Conservation (phyloP, 1,284 basidiomycete species). For the Cutaneotrichosporon spelunceum region DNA sequence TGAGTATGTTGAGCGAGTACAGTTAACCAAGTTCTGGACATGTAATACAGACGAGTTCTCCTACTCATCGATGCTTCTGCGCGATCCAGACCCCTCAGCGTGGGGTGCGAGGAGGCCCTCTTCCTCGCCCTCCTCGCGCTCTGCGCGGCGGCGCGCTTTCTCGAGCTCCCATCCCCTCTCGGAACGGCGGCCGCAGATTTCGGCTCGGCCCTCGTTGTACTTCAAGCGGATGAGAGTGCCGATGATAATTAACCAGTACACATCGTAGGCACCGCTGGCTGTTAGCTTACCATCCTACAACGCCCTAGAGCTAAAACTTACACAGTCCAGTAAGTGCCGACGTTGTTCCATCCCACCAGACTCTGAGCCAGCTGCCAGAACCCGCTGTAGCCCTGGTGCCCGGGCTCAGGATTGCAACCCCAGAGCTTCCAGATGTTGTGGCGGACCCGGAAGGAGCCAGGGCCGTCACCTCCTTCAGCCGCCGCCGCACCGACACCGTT, state of each 20-base stretch:
- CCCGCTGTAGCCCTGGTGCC: slow-evolving; percentile 53
- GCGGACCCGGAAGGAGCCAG: slow-evolving; percentile 71
- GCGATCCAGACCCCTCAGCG: slow-evolving; percentile 4
- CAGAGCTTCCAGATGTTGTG: slow-evolving; percentile 81
- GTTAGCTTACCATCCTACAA: not conserved
- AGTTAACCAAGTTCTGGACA: slow-evolving; percentile 2
- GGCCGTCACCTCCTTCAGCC: slow-evolving; percentile 74
- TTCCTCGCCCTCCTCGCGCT: slow-evolving; percentile 28
- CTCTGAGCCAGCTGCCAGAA: slow-evolving; percentile 29
- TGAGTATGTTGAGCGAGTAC: not conserved
- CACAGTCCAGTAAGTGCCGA: slow-evolving; percentile 60
- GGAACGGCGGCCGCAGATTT: slow-evolving; percentile 34
- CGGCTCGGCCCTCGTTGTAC: slow-evolving; percentile 53
- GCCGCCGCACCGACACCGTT: slow-evolving; percentile 63
- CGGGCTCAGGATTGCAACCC: slow-evolving; percentile 67
- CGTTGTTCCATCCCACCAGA: slow-evolving; percentile 47
- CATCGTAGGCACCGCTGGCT: slow-evolving; percentile 58
- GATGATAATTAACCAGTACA: slow-evolving; percentile 71
- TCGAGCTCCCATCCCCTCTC: slow-evolving; percentile 29
- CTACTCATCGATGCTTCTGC: slow-evolving; percentile 6
- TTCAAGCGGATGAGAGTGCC: slow-evolving; percentile 63
- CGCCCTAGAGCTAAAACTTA: slow-evolving; percentile 40
- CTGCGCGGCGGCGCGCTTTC: slow-evolving; percentile 16
- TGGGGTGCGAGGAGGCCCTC: slow-evolving; percentile 21
- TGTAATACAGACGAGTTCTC: not conserved